Evolutionary conservation across 441 rosid genomes (phyloP).

Genomic region (Syzygium syzygioides): DNA sequence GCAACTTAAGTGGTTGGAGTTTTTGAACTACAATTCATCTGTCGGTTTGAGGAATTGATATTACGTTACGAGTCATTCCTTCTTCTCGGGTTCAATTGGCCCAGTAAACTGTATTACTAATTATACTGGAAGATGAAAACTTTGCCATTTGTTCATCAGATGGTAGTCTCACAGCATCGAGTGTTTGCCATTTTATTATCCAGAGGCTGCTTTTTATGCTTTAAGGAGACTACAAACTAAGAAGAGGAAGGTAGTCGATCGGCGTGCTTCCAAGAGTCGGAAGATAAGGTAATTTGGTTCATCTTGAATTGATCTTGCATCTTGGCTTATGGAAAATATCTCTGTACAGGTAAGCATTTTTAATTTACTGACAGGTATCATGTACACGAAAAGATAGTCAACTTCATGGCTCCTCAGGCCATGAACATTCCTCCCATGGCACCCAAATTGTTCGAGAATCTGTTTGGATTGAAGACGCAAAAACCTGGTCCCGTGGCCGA

Average conservation of each 20-base stretch:
- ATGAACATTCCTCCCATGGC: conserved; percentile 63
- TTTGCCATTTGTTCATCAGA: neutral
- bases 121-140: neutral
- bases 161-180: neutral
- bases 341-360: neutral
- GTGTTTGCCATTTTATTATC: neutral
- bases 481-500: conserved; percentile 17
- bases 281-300: conserved; percentile 54
- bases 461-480: conserved; percentile 61
- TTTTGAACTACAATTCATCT: neutral
- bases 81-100: neutral
- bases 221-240: conserved; percentile 66
- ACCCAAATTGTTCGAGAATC: conserved; percentile 62
- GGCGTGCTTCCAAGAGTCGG: conserved; percentile 86
- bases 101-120: neutral
- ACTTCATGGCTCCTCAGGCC: conserved; percentile 83
- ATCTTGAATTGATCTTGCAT: neutral
- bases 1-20: neutral
- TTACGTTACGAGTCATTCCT: neutral
- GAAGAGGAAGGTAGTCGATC: conserved; percentile 87
- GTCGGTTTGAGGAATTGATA: neutral
- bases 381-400: conserved; percentile 82
- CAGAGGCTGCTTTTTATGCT: conserved; percentile 70
- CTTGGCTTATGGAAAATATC: neutral
- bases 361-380: conserved; percentile 39